Percentiles rank a stretch among this genome's conserved stretches.
Evolutionary conservation across 768 basidiomycete species (phyloP).

Genomic region (Phaffia australis): DNA sequence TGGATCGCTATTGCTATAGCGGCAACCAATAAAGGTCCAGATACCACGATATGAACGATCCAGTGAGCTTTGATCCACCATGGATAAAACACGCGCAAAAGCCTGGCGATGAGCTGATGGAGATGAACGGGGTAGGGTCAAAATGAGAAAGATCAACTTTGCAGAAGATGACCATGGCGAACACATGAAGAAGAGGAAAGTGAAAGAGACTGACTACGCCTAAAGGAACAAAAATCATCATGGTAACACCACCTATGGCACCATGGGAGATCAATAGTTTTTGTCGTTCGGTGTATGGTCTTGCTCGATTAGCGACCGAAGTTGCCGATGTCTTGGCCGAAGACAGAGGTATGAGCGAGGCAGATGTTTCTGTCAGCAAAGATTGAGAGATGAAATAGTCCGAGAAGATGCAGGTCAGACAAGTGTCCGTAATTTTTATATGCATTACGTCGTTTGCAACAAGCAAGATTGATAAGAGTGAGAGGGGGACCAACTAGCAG

Average conservation of each 20-base stretch:
- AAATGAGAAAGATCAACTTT: background rate
- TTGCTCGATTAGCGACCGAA: background rate
- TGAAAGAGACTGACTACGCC: constrained; percentile 12
- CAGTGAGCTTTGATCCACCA: constrained; percentile 18
- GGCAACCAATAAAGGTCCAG: constrained; percentile 6
- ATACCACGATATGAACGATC: constrained; percentile 10
- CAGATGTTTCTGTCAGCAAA: background rate
- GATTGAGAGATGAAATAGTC: no score
- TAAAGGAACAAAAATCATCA: constrained; percentile 6
- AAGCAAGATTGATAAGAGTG: background rate
- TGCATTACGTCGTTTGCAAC: background rate
- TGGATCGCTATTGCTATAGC: constrained; percentile 11
- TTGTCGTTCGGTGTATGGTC: constrained; percentile 3
- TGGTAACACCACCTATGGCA: constrained; percentile 10
- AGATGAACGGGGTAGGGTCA: background rate
- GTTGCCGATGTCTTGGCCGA: background rate
- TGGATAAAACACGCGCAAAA: constrained; percentile 3
- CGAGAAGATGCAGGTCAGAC: background rate
- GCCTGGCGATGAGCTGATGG: constrained; percentile 2
- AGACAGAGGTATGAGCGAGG: background rate
- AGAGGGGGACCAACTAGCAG: constrained; percentile 3
- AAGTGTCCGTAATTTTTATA: background rate
- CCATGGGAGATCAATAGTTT: constrained; percentile 9
- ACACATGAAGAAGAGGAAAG: background rate
- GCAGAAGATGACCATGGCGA: background rate